These are phyloP conservation scores for Ajuga chamaepitys DNA, from an alignment of 257 asterid genomes.

Conservation along the genomic window DNA sequence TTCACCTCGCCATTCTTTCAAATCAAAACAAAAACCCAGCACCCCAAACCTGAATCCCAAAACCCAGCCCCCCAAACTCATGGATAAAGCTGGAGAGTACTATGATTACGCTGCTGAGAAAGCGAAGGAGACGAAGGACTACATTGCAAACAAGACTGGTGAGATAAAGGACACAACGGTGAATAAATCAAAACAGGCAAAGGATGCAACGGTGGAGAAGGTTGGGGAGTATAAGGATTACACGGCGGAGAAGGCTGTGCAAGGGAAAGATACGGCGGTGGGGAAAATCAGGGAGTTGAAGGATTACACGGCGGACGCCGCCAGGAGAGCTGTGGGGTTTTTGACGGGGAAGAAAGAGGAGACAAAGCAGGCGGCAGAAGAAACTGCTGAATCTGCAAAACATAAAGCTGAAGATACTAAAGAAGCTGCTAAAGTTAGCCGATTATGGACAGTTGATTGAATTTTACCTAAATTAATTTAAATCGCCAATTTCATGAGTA, in stretches of 20 bases:
- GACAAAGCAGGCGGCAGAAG: conserved; percentile 26
- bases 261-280: too few relatives aligned
- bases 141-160: conserved; percentile 33
- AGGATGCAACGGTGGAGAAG: conserved; percentile 26
- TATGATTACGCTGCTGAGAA: conserved; percentile 42
- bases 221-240: background rate
- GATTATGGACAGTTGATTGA: conserved; percentile 10
- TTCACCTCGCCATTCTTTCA: too few relatives aligned
- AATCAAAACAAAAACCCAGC: too few relatives aligned
- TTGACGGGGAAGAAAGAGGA: conserved; percentile 67
- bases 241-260: too few relatives aligned
- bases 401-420: conserved; percentile 24
- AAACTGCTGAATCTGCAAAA: conserved; percentile 27
- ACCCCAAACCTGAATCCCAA: too few relatives aligned
- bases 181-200: conserved; percentile 39
- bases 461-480: too few relatives aligned
- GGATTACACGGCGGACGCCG: conserved; percentile 42
- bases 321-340: conserved; percentile 49
- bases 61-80: too few relatives aligned
- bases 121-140: conserved; percentile 51
- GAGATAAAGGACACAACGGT: conserved; percentile 60
- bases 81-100: conserved; percentile 23
- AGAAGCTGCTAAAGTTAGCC: conserved; percentile 57
- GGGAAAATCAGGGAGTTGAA: too few relatives aligned
- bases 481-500: background rate